Conservation (phyloP, 1,284 basidiomycete species). For the Limonomyces culmigenus region DNA sequence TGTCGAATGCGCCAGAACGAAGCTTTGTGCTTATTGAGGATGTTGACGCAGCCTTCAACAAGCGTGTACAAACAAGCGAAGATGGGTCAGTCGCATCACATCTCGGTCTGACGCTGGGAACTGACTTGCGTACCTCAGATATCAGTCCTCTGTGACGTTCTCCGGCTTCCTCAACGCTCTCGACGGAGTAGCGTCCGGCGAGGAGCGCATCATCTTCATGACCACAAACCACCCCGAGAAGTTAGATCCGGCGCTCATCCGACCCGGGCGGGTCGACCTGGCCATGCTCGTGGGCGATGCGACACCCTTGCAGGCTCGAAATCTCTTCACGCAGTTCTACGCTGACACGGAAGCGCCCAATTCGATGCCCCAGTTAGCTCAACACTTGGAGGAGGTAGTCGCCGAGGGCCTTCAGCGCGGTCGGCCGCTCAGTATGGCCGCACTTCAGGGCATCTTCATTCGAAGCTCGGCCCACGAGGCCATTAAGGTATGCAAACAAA, state of each 20-base stretch:
- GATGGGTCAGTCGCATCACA: slow-evolving; percentile 51
- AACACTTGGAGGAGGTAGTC: slow-evolving; percentile 34
- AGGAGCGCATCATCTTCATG: slow-evolving; percentile 97
- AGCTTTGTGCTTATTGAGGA: slow-evolving; percentile 93
- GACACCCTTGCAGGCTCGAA: slow-evolving; percentile 61
- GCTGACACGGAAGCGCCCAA: slow-evolving; percentile 16
- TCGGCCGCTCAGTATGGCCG: slow-evolving; percentile 76
- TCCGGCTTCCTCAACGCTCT: slow-evolving; percentile 95
- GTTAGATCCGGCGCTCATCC: slow-evolving; percentile 83
- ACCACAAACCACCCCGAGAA: slow-evolving; percentile 90
- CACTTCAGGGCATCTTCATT: slow-evolving; percentile 87
- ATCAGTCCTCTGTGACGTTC: slow-evolving; percentile 91
- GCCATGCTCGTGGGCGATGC: slow-evolving; percentile 81
- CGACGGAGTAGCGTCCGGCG: slow-evolving; percentile 93
- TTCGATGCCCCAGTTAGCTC: slow-evolving; percentile 30
- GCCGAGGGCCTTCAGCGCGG: slow-evolving; percentile 32
- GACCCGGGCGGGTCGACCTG: slow-evolving; percentile 89
- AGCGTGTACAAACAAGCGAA: slow-evolving; percentile 74
- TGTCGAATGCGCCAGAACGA: slow-evolving; percentile 87
- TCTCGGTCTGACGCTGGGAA: slow-evolving; percentile 2
- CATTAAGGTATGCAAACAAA: no score
- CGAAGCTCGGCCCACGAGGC: no score
- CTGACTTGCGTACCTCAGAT: slow-evolving; percentile 27
- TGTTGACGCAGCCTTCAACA: slow-evolving; percentile 95
- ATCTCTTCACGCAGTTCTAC: slow-evolving; percentile 82